These are phyloP conservation scores for Clitoria ternatea DNA, from an alignment of 306 rosid genomes.

Conservation along the genomic window DNA sequence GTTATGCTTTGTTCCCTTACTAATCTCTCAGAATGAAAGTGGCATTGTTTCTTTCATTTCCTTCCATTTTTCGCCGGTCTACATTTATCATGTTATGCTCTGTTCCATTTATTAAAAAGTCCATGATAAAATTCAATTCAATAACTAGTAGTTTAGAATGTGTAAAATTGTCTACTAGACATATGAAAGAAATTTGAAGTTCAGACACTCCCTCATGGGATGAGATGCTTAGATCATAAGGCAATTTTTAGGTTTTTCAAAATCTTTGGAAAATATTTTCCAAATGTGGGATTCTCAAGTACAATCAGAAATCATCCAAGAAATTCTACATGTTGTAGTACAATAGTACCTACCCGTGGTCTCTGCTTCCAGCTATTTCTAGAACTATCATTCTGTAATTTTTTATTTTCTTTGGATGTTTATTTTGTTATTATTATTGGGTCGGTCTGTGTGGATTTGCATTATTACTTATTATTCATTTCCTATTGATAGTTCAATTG, in stretches of 20 bases:
- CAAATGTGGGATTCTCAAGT: background rate
- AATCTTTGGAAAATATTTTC: background rate
- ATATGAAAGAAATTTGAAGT: too few species aligned
- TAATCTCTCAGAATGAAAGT: background rate
- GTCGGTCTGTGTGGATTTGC: background rate
- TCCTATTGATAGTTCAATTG: slow-evolving; percentile 23
- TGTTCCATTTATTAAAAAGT: background rate
- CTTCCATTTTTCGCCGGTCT: background rate
- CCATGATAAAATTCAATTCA: background rate
- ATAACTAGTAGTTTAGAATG: background rate
- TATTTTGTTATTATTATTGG: background rate
- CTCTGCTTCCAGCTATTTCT: background rate
- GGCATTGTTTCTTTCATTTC: background rate
- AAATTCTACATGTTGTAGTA: background rate
- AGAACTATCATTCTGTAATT: background rate
- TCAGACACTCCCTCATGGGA: too few species aligned
- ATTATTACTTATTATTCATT: slow-evolving; percentile 10
- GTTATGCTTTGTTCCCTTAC: background rate
- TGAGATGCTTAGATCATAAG: too few species aligned
- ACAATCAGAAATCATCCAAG: background rate
- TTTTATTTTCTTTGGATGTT: background rate
- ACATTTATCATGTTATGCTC: background rate
- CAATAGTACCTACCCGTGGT: background rate
- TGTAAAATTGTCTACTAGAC: too few species aligned
- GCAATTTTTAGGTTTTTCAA: background rate